Base-by-base conservation (phyloP, 148 eudicot species). In the Diospyros kaki region DNA sequence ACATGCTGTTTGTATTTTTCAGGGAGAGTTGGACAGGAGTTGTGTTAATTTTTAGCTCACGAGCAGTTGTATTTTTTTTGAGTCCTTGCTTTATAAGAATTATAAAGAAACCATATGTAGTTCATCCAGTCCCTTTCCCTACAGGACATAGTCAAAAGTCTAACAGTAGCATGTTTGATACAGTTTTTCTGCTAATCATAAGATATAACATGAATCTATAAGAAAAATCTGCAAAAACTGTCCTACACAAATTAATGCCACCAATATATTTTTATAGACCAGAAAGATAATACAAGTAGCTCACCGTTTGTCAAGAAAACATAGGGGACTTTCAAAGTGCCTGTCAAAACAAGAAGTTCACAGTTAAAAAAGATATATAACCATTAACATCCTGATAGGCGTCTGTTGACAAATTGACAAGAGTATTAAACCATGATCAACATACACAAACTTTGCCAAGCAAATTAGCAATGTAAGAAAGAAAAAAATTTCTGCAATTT, bases 231-330 rank as follows among this genome's bases (percentile, higher is more conserved):
- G 68, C 73, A 48, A 69, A 70, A 18, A 67, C 7, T 40, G 12
- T 38, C 15, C 28, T 2, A 50, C 68, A 62, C 54, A 46, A 40
- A 64, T 12, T 64, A 69, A 69, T 17, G 42, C 40, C 63, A 15
- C 12, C 1, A 7, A 39, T 28, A 68, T 41, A 63, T 45, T 50
- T 76, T 13, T 1, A 52, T 43, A 18, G 28, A 44, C 28, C 39
- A 64, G 59, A n/a, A 66, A 13, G 18, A 50, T 45, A 51, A 40
- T 2, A 55, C 55, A 11, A 64, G 71, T 17, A 28, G 64, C 83
- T 78, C 80, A 93, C 98, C 98, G 70, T 93, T 93, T 45, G 98
- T 93, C 84, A 93, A 65, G 79, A 93, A 93, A 77, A 87, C 86
- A 78, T 76, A 93, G 17, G 98, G 96, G 72, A 93, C 73, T 78